Conservation (phyloP, 306 rosid genomes). For the Cucurbita moschata region DNA sequence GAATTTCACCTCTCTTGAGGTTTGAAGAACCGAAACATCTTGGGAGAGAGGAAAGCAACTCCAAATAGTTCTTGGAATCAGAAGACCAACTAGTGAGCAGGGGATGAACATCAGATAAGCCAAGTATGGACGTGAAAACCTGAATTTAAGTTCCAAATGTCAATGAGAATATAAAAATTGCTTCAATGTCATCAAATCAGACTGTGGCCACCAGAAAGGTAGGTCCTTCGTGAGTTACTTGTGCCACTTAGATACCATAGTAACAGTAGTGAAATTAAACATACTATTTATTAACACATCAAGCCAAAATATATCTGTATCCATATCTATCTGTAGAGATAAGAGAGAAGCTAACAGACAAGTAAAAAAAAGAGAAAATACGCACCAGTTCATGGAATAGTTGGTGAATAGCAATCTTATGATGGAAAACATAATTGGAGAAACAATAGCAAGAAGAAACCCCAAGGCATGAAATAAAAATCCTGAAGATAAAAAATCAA, state of each 20-base stretch:
- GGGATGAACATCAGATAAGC: constrained; percentile 91
- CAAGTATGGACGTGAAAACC: constrained; percentile 88
- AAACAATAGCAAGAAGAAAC: constrained; percentile 45
- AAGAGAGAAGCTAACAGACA: background rate
- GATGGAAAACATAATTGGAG: constrained; percentile 56
- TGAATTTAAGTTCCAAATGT: constrained; percentile 27
- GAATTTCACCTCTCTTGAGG: constrained; percentile 48
- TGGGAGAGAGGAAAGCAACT: constrained; percentile 48
- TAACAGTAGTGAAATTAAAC: background rate
- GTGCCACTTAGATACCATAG: background rate
- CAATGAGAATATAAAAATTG: constrained; percentile 10
- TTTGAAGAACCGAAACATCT: constrained; percentile 37
- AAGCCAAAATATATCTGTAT: background rate
- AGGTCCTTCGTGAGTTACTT: background rate
- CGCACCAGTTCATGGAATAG: constrained; percentile 83
- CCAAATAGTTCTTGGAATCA: constrained; percentile 67
- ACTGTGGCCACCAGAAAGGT: background rate
- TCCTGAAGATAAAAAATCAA: constrained; percentile 31
- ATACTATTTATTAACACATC: background rate
- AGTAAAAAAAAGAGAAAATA: constrained; percentile 5
- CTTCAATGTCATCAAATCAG: background rate
- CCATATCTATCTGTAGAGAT: background rate
- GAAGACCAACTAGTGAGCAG: constrained; percentile 58
- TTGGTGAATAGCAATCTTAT: constrained; percentile 48
- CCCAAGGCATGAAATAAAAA: constrained; percentile 46